phyloP scores from a whole-genome alignment of 345 rosid genomes.

The Pistacia atlantica region DNA sequence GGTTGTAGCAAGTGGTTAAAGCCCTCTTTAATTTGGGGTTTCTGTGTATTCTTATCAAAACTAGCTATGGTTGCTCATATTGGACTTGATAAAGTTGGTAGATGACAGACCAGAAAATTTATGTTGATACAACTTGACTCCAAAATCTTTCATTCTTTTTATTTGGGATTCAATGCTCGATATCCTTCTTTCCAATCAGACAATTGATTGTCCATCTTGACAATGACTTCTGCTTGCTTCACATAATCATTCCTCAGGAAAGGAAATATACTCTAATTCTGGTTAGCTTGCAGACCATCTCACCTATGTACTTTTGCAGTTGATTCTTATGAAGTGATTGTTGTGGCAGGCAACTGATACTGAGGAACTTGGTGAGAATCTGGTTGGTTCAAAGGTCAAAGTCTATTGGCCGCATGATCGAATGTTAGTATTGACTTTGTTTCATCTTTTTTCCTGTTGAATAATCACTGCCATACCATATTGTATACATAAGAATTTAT shows the following conservation, averaged over 20 bases:
- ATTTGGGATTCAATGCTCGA: neutral
- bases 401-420: slow-evolving; percentile 97
- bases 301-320: neutral
- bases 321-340: slow-evolving; percentile 24
- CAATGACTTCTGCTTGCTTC: neutral
- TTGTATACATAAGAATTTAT: neutral
- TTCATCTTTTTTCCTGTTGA: neutral
- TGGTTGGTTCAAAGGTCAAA: slow-evolving; percentile 76
- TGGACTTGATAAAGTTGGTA: neutral
- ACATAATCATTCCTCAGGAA: neutral
- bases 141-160: neutral
- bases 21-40: neutral
- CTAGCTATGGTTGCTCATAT: neutral
- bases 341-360: slow-evolving; percentile 57
- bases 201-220: neutral
- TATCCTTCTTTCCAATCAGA: too few relatives aligned
- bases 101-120: neutral
- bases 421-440: slow-evolving; percentile 44
- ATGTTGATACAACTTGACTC: neutral
- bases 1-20: too few relatives aligned
- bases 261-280: neutral
- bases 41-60: neutral
- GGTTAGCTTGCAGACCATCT: slow-evolving; percentile 3
- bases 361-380: slow-evolving; percentile 41
- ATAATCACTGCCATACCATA: neutral